These are phyloP conservation scores for Amyloporia xantha DNA, from an alignment of 768 basidiomycete genomes.

Conservation along the genomic window DNA sequence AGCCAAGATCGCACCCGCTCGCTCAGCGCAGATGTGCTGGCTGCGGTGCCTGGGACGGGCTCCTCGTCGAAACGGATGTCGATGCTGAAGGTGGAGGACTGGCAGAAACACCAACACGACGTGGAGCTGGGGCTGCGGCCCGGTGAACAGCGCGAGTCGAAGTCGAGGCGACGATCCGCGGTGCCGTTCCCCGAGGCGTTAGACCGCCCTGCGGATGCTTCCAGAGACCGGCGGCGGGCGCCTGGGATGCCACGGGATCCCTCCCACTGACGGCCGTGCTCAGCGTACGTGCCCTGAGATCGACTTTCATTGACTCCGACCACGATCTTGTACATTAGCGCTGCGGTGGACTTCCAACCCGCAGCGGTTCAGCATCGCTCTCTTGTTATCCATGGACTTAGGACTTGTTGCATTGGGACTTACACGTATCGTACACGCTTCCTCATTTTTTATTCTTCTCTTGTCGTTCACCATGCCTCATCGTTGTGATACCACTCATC, in stretches of 20 bases:
- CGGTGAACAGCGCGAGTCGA: slow-evolving; percentile 21
- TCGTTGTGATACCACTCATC: not conserved
- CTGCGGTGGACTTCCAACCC: not conserved
- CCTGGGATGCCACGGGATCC: slow-evolving; percentile 30
- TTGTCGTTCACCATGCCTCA: not conserved
- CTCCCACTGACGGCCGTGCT: slow-evolving; percentile 30
- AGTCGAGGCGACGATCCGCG: slow-evolving; percentile 31
- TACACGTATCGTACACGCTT: not conserved
- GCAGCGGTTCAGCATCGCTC: not conserved
- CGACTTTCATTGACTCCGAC: not conserved
- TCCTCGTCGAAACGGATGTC: slow-evolving; percentile 58
- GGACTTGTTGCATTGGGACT: not conserved
- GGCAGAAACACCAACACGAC: slow-evolving; percentile 66
- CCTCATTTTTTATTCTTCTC: not conserved
- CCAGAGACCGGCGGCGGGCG: slow-evolving; percentile 24
- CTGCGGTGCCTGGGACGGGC: slow-evolving; percentile 27
- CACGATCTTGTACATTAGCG: not conserved
- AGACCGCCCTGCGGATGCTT: slow-evolving; percentile 12
- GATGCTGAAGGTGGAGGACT: slow-evolving; percentile 78
- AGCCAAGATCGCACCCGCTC: slow-evolving; percentile 38
- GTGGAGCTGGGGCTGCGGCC: slow-evolving; percentile 11
- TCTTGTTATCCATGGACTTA: not conserved
- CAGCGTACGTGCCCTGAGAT: not conserved
- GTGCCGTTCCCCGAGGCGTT: slow-evolving; percentile 55
- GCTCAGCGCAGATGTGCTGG: slow-evolving; percentile 58